phyloP scores from a whole-genome alignment of 208 protist species.

The Acanthamoeba castellanii region DNA sequence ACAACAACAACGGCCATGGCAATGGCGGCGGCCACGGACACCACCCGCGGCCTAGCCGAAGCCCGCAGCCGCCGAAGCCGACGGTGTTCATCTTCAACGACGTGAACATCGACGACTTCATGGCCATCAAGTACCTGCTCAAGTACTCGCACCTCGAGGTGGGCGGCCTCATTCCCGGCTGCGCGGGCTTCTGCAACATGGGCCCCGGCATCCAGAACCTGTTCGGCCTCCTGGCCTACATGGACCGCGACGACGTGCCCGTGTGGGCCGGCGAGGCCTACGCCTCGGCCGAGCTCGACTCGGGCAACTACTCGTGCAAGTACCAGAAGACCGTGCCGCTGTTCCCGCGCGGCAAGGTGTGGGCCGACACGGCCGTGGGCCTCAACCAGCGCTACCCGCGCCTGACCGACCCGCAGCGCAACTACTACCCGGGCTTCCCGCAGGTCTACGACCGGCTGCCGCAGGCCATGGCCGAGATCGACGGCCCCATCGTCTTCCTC shows the following conservation, averaged over 20 bases:
- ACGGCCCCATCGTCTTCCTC: background rate
- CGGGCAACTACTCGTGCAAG: background rate
- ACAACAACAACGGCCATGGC: too few relatives aligned
- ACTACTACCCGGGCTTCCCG: slow-evolving; percentile 5
- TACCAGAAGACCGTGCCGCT: slow-evolving; percentile 43
- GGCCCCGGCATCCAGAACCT: background rate
- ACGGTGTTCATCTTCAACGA: background rate
- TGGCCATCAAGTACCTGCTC: background rate
- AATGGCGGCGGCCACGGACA: too few relatives aligned
- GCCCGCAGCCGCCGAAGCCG: background rate
- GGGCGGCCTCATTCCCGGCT: background rate
- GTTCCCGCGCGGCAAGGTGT: background rate
- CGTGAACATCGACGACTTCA: background rate
- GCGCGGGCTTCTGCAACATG: background rate
- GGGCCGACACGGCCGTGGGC: slow-evolving; percentile 30
- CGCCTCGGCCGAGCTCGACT: background rate
- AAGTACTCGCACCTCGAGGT: background rate
- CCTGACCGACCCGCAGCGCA: background rate
- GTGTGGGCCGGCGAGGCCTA: slow-evolving; percentile 29
- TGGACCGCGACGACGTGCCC: slow-evolving; percentile 18
- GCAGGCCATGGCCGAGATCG: background rate
- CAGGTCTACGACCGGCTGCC: slow-evolving; percentile 1
- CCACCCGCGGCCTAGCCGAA: too few relatives aligned
- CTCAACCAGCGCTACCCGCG: background rate
- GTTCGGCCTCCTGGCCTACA: background rate